A percentile compares a stretch with the other conserved stretches of the same genome.
phyloP scores from a whole-genome alignment of 192 early-diverging fungal species.

The Lunasporangiospora selenospora region DNA sequence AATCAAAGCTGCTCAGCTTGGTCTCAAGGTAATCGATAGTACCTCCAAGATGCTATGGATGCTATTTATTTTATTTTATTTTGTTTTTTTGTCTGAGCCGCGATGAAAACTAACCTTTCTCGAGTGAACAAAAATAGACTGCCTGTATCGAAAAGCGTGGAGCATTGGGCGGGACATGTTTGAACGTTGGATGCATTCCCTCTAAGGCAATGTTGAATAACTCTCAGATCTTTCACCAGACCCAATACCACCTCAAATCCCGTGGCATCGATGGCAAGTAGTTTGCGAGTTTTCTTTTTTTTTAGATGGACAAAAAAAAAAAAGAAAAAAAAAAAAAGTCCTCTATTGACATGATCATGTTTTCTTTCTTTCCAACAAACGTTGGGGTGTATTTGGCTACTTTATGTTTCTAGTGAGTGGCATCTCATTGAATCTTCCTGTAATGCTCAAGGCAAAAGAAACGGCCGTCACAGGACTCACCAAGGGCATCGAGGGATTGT shows the following conservation, averaged over 20 bases:
- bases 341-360: background rate
- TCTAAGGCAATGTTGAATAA: constrained; percentile 97
- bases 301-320: background rate
- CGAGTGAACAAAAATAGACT: constrained; percentile 56
- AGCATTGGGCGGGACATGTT: constrained; percentile 90
- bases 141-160: constrained; percentile 94
- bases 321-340: background rate
- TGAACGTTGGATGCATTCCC: constrained; percentile 98
- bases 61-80: background rate
- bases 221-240: constrained; percentile 91
- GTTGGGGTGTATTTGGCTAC: background rate
- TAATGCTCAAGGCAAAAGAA: constrained; percentile 88
- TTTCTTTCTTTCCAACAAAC: background rate
- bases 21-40: constrained; percentile 74
- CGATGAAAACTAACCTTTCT: too few relatives aligned
- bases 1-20: constrained; percentile 94
- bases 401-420: constrained; percentile 60
- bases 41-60: too few relatives aligned
- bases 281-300: too few relatives aligned
- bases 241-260: constrained; percentile 83
- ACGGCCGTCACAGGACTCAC: constrained; percentile 85
- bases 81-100: constrained; percentile 12
- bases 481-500: constrained; percentile 85
- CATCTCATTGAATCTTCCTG: constrained; percentile 78
- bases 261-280: constrained; percentile 84